Evolutionary conservation across 169 alveolate species (phyloP), one percentile per base, ranked within the genome.

Genomic region (Eimeria necatrix): DNA sequence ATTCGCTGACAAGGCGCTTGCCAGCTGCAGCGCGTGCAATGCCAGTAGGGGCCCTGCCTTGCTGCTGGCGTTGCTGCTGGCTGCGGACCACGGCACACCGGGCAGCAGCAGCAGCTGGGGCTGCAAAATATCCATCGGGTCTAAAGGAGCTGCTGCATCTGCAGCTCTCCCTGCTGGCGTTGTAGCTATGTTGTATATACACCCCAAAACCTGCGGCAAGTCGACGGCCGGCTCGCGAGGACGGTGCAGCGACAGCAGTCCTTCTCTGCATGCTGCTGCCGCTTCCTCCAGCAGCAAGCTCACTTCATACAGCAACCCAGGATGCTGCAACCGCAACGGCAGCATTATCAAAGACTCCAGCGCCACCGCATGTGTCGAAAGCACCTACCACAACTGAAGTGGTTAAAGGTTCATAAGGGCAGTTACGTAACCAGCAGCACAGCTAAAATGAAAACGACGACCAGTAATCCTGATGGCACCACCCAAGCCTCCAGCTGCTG

Each of bases 291-390:
- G 78, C 32, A 90, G 24, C 46, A 26, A 26, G 80, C 94, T 90
- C 32, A 90, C 78, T 56, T 90, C 88, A 48, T 90, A 81, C 74
- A 90, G 26, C 49, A 90, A 60, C 41, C 89, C 94, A 16, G 94
- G 94, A 90, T 90, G 94, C 94, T 90, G 89, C 87, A 60, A 48
- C 83, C 10, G 68, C 68, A 56, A n/a, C 83, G 24, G 24, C 51
- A 71, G 3, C 78, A 71, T 32, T 53, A 71, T 6, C 0, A 56
- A 18, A 10, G 68, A 56, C 20, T 56, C 2, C 68, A 56, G 68
- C 68, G 12, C 22, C 20, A 10, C 20, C 68, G 0, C 20, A 12
- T 56, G 68, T n/a, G 22, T 22, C 83, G 24, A 16, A 32, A 71
- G 83, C 48, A 10, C 1, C 83, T 8, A 48, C 83, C 20, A 24